These are phyloP conservation scores for Hansfordia pulvinata DNA, from an alignment of 2,329 filamentous ascomycete species.

Conservation along the genomic window DNA sequence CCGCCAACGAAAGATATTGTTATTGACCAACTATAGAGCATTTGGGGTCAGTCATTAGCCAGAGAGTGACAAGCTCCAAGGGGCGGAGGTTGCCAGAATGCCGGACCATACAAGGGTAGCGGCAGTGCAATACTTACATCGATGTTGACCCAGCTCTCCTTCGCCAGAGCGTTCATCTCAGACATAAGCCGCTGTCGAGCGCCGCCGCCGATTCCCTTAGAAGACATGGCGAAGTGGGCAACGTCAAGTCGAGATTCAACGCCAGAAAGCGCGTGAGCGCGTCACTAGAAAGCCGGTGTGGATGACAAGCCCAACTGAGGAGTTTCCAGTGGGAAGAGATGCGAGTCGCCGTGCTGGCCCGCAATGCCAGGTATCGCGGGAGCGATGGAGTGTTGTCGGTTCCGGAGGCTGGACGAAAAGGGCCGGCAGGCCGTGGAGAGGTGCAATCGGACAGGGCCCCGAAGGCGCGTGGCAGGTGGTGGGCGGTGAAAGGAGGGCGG, in stretches of 20 bases:
- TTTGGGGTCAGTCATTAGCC: constrained; percentile 5
- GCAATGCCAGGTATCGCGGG: too few species aligned
- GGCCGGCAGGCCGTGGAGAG: too few species aligned
- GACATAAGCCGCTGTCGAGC: constrained; percentile 79
- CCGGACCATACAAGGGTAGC: too few species aligned
- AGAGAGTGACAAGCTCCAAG: constrained; percentile 1
- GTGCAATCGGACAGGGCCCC: too few species aligned
- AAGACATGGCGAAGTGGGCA: constrained; percentile 11
- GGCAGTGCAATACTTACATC: too few species aligned
- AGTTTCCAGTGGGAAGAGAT: too few species aligned
- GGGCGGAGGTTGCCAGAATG: background rate
- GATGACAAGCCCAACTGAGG: too few species aligned
- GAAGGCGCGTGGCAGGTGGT: too few species aligned
- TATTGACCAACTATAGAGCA: constrained; percentile 50
- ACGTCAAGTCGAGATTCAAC: constrained; percentile 1
- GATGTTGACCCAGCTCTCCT: constrained; percentile 90
- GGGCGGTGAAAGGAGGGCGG: too few species aligned
- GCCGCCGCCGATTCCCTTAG: constrained; percentile 16
- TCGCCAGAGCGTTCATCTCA: constrained; percentile 67
- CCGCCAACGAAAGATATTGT: constrained; percentile 80
- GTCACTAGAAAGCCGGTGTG: too few species aligned
- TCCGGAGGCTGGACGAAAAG: too few species aligned
- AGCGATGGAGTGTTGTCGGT: background rate
- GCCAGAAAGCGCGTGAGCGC: constrained; percentile 1
- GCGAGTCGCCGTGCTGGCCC: too few species aligned